Base-by-base conservation (phyloP, 1,139 yeast genomes). In the Hyphopichia buzzinii region DNA sequence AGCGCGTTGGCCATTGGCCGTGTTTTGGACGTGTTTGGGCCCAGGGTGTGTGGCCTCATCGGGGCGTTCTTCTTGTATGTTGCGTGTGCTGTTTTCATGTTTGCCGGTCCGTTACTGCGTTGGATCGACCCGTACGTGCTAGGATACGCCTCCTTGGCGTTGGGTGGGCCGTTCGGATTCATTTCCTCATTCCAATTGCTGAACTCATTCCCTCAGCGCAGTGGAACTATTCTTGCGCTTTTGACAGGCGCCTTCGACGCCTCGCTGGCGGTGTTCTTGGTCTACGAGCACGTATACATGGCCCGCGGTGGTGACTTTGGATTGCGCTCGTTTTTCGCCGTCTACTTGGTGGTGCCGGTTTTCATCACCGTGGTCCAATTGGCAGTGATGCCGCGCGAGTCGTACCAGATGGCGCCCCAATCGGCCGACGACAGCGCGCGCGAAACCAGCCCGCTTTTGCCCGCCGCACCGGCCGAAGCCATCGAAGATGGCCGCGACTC, bases 201-300 rank as follows among this genome's bases (percentile, higher is more conserved):
- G 17, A 70, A 70, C 42, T 52, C 74, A 3, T 70, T 70, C 50
- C 76, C 76, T 3, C 47, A 55, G 21, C 57, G 54, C 26, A 60
- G 69, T 29, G 76, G 76, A 1, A 53, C 69, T 11, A 59, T 70
- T 19, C 59, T 70, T 46, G 75, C 75, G 4, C 51, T 70, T 31
- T 50, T 70, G 31, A 68, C 74, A 0, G 76, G 76, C 3, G 75
- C 75, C 0, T 70, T 70, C 44, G 75, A 70, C 50, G 67, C 74
- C 8, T 67, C 74, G 1, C 63, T 71, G n/a, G 75, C 74, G 0
- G 59, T 70, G 17, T 69, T 70, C 46, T 62, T 70, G 49, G 36
- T 67, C 27, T 70, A 67, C 48, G 55, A 60, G 34, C 43, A 63
- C 17, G 38, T 59, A 27, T 70, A 66, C 49, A 51, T 48, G 35